Evolutionary conservation across 768 basidiomycete genomes (phyloP).

Genomic region (Lactarius vividus): DNA sequence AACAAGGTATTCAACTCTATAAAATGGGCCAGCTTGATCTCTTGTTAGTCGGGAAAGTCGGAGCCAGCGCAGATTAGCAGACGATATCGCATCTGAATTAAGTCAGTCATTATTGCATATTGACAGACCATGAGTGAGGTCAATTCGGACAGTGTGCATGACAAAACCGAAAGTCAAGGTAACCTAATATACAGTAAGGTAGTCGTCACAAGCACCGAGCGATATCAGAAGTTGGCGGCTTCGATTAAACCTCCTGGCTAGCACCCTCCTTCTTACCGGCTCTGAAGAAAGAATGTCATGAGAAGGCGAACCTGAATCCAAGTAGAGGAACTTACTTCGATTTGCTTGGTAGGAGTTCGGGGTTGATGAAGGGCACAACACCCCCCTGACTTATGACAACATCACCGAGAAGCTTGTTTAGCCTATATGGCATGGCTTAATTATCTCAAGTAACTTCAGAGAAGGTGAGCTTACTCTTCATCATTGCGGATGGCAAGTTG

Average conservation of each 20-base stretch:
- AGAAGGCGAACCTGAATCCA: neutral
- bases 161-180: neutral
- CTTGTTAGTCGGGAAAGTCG: too few species aligned
- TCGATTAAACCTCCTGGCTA: conserved; percentile 42
- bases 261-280: conserved; percentile 47
- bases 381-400: conserved; percentile 96
- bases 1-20: too few species aligned
- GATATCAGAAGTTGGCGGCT: neutral
- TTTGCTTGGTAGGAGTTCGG: conserved; percentile 53
- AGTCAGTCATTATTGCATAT: too few species aligned
- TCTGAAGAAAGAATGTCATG: conserved; percentile 3
- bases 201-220: conserved; percentile 12
- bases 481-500: conserved; percentile 93
- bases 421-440: conserved; percentile 36
- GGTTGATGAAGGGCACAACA: conserved; percentile 81
- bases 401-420: conserved; percentile 68
- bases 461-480: conserved; percentile 58
- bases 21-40: too few species aligned
- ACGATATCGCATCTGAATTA: too few species aligned
- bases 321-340: conserved; percentile 31
- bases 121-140: too few species aligned
- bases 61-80: too few species aligned
- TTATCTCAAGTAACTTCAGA: too few species aligned
- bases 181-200: conserved; percentile 21
- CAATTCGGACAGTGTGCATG: neutral